Conservation (phyloP, 2,329 filamentous ascomycete species). For the Paraphoma sp. region DNA sequence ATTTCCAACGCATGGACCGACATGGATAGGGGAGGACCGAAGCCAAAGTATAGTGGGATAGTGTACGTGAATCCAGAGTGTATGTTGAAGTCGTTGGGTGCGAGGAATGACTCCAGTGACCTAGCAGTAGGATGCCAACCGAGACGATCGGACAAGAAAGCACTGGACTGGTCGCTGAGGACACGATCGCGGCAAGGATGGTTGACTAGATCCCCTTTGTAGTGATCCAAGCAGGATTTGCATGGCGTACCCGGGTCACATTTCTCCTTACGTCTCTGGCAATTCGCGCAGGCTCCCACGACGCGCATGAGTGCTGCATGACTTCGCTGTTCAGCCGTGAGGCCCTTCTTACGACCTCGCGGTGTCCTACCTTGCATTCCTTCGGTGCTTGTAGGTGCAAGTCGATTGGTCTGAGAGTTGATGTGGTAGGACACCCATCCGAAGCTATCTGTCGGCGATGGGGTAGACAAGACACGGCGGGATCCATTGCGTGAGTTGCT, state of each 20-base stretch:
- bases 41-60: slow-evolving; percentile 43
- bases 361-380: slow-evolving; percentile 31
- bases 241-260: slow-evolving; percentile 51
- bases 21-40: slow-evolving; percentile 36
- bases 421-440: slow-evolving; percentile 46
- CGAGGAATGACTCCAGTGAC: slow-evolving; percentile 32
- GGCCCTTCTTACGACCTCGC: slow-evolving; percentile 40
- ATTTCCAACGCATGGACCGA: slow-evolving; percentile 35
- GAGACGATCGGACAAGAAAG: slow-evolving; percentile 41
- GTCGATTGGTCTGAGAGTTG: slow-evolving; percentile 35
- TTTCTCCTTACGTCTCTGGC: slow-evolving; percentile 44
- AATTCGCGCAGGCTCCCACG: slow-evolving; percentile 44
- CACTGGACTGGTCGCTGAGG: slow-evolving; percentile 33
- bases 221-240: slow-evolving; percentile 47
- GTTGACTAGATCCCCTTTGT: slow-evolving; percentile 44
- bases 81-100: slow-evolving; percentile 21
- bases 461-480: slow-evolving; percentile 28
- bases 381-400: slow-evolving; percentile 40
- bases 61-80: slow-evolving; percentile 26
- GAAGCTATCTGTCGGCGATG: slow-evolving; percentile 38
- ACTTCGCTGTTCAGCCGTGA: slow-evolving; percentile 42
- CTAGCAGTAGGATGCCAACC: slow-evolving; percentile 46
- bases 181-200: slow-evolving; percentile 45
- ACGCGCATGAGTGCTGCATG: slow-evolving; percentile 47
- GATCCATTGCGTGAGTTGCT: slow-evolving; percentile 31